A percentile compares a stretch with the other conserved stretches of the same genome.
phyloP scores from a whole-genome alignment of 2,329 filamentous ascomycete genomes.

The Waltergamsia citrina region DNA sequence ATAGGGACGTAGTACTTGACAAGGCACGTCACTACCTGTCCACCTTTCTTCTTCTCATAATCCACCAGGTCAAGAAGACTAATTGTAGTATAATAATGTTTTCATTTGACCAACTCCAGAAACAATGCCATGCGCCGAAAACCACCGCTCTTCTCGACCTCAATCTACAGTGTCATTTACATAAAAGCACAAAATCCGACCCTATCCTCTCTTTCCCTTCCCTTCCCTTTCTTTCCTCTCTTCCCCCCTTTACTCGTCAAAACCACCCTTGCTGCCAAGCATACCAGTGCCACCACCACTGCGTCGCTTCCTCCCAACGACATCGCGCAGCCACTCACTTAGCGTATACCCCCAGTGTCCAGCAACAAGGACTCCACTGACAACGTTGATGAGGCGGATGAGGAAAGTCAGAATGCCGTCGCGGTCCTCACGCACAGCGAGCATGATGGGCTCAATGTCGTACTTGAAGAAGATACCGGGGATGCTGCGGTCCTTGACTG shows the following conservation, averaged over 20 bases:
- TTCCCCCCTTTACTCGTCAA: conserved; percentile 9
- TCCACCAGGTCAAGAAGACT: too few species aligned
- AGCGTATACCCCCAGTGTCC: conserved; percentile 90
- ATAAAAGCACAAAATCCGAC: too few species aligned
- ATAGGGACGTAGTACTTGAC: too few species aligned
- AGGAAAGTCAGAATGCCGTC: conserved; percentile 65
- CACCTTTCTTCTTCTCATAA: too few species aligned
- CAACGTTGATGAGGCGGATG: conserved; percentile 80
- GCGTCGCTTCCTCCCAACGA: conserved; percentile 39
- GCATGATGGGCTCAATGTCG: conserved; percentile 90
- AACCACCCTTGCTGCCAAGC: conserved; percentile 35
- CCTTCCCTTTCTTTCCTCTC: not conserved
- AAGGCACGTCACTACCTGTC: too few species aligned
- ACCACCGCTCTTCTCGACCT: too few species aligned
- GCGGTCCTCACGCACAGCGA: conserved; percentile 76
- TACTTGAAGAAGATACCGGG: conserved; percentile 98
- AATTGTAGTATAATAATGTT: too few species aligned
- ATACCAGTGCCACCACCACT: conserved; percentile 33
- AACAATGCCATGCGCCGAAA: too few species aligned
- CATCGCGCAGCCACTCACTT: conserved; percentile 60
- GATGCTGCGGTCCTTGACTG: conserved; percentile 58
- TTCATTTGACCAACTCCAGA: too few species aligned
- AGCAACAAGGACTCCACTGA: conserved; percentile 84
- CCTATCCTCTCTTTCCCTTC: too few species aligned
- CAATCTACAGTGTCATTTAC: too few species aligned